phyloP scores from a whole-genome alignment of 148 eudicot species.

The Vaccinium myrtillus region DNA sequence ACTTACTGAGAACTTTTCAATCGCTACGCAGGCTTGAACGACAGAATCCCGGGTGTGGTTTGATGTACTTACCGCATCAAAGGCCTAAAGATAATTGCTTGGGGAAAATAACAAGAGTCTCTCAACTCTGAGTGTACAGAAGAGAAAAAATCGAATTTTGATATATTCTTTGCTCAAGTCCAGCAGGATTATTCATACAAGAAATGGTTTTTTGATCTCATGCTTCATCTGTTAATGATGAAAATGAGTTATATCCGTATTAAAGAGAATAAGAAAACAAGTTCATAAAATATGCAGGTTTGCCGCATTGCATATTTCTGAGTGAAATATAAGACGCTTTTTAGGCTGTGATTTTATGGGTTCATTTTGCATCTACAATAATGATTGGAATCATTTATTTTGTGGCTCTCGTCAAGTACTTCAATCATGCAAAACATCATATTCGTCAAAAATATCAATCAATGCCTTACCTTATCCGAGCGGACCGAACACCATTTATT shows the following conservation, averaged over 20 bases:
- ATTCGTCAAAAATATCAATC: too few relatives aligned
- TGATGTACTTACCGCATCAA: conserved; percentile 65
- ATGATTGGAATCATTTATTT: too few relatives aligned
- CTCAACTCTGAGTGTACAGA: conserved; percentile 12
- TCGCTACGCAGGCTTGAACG: conserved; percentile 61
- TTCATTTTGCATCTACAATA: too few relatives aligned
- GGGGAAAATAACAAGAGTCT: conserved; percentile 49
- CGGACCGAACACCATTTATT: too few relatives aligned
- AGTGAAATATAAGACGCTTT: too few relatives aligned
- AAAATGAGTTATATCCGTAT: not conserved
- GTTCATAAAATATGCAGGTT: not conserved
- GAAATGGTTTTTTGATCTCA: not conserved
- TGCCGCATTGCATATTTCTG: too few relatives aligned
- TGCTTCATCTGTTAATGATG: not conserved
- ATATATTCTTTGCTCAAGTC: not conserved
- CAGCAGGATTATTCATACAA: not conserved
- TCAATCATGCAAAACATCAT: too few relatives aligned
- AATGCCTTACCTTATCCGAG: too few relatives aligned
- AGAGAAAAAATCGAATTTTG: not conserved
- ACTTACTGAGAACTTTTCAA: not conserved
- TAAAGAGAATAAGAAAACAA: not conserved
- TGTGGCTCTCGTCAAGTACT: too few relatives aligned
- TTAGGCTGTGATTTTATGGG: too few relatives aligned
- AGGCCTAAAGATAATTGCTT: conserved; percentile 89
- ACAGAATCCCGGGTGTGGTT: conserved; percentile 47